A percentile compares a stretch with the other conserved stretches of the same genome.
These are phyloP conservation scores for Boletellus deceptivus DNA, from an alignment of 1,284 basidiomycete species.

Conservation along the genomic window DNA sequence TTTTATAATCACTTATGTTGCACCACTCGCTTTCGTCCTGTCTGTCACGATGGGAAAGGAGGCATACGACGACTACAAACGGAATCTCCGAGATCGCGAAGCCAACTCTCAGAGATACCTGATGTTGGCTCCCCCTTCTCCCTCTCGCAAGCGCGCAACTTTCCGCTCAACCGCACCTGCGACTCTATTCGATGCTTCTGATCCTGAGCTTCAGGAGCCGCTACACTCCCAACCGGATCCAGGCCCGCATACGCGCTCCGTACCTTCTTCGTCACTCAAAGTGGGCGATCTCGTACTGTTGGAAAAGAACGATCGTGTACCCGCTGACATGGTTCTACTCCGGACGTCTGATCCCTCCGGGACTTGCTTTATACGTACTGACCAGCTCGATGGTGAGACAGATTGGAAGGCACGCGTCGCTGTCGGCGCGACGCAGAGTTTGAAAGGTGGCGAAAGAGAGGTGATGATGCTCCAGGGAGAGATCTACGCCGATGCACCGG, in stretches of 20 bases:
- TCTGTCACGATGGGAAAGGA: slow-evolving; percentile 98
- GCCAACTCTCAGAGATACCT: slow-evolving; percentile 94
- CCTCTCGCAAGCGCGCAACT: slow-evolving; percentile 36
- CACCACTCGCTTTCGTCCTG: slow-evolving; percentile 93
- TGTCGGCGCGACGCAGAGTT: slow-evolving; percentile 39
- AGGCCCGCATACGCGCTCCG: slow-evolving; percentile 64
- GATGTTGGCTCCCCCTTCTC: slow-evolving; percentile 60
- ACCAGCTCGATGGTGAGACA: slow-evolving; percentile 98
- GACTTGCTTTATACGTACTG: slow-evolving; percentile 96
- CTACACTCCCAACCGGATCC: slow-evolving; percentile 29
- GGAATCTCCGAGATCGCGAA: slow-evolving; percentile 87
- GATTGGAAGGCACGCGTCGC: slow-evolving; percentile 98
- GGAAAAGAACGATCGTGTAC: slow-evolving; percentile 97
- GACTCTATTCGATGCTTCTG: slow-evolving; percentile 18
- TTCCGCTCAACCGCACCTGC: slow-evolving; percentile 26
- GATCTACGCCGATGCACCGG: slow-evolving; percentile 91
- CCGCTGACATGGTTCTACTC: slow-evolving; percentile 90
- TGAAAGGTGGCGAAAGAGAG: slow-evolving; percentile 45
- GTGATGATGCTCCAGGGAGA: slow-evolving; percentile 77
- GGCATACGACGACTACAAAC: slow-evolving; percentile 96
- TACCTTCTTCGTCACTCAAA: slow-evolving; percentile 85
- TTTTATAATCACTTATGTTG: slow-evolving; percentile 95
- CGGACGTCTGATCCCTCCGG: slow-evolving; percentile 85
- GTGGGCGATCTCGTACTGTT: slow-evolving; percentile 92
- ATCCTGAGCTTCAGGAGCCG: slow-evolving; percentile 18